Evolutionary conservation across 768 basidiomycete genomes (phyloP).

Genomic region (Podaxis sp.): DNA sequence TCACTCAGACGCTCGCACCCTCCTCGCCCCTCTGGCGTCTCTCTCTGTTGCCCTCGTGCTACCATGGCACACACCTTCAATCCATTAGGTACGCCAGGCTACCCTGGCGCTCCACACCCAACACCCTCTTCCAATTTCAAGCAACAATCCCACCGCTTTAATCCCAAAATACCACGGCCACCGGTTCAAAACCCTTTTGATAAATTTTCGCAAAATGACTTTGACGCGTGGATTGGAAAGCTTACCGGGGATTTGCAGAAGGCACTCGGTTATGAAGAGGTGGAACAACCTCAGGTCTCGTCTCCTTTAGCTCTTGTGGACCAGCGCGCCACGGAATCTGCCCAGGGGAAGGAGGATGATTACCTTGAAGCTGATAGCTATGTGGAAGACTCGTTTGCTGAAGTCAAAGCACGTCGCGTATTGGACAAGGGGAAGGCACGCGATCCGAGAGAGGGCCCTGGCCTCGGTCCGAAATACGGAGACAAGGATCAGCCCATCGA

Average conservation of each 20-base stretch:
- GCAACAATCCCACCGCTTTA: slow-evolving; percentile 11
- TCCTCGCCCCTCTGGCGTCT: not conserved
- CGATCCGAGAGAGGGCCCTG: slow-evolving; percentile 61
- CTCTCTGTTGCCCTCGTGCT: slow-evolving; percentile 2
- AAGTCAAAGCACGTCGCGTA: slow-evolving; percentile 45
- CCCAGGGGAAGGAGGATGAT: slow-evolving; percentile 3
- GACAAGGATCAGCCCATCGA: slow-evolving; percentile 47
- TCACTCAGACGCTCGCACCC: not conserved
- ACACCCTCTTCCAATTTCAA: slow-evolving; percentile 21
- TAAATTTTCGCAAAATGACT: slow-evolving; percentile 65
- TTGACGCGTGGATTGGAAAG: slow-evolving; percentile 70
- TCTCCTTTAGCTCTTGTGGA: not conserved
- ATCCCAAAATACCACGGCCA: slow-evolving; percentile 30
- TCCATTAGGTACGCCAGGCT: slow-evolving; percentile 12
- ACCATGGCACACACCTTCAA: slow-evolving; percentile 18
- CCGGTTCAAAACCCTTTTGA: slow-evolving; percentile 74
- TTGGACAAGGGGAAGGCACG: slow-evolving; percentile 57
- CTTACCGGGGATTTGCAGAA: slow-evolving; percentile 56
- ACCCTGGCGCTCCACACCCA: slow-evolving; percentile 21
- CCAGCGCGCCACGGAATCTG: not conserved
- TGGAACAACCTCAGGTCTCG: slow-evolving; percentile 15
- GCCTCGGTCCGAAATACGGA: slow-evolving; percentile 37
- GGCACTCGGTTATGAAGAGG: slow-evolving; percentile 55
- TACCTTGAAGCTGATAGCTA: slow-evolving; percentile 31
- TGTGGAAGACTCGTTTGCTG: slow-evolving; percentile 58